Evolutionary conservation across 1,284 basidiomycete species (phyloP).

Genomic region (Tilletia indica): DNA sequence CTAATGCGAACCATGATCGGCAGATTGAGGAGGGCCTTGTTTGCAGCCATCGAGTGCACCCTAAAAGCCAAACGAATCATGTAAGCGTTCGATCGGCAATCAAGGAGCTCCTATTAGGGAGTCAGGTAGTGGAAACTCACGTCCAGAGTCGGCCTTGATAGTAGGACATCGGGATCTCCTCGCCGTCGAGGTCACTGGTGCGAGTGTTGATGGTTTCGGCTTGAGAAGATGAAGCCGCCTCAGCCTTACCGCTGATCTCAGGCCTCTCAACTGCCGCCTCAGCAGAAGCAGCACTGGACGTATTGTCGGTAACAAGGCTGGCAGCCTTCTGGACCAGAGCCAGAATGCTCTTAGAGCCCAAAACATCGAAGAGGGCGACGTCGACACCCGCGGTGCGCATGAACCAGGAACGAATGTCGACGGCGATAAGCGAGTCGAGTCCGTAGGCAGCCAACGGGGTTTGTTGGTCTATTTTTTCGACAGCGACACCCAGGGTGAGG

Average conservation of each 20-base stretch:
- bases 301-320: background rate
- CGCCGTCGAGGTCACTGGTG: background rate
- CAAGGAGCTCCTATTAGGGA: background rate
- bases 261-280: background rate
- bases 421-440: background rate
- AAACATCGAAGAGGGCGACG: constrained; percentile 5
- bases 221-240: background rate
- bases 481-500: background rate
- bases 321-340: background rate
- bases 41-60: background rate
- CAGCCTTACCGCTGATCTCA: constrained; percentile 1
- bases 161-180: background rate
- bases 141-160: constrained; percentile 4
- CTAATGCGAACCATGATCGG: constrained; percentile 1
- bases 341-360: constrained; percentile 1
- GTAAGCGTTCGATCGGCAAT: background rate
- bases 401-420: background rate
- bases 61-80: background rate
- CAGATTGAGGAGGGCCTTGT: constrained; percentile 1
- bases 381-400: background rate
- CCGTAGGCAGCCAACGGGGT: background rate
- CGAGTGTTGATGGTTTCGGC: background rate
- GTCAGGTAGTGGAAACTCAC: background rate
- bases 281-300: background rate
- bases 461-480: background rate